A percentile compares a stretch with the other conserved stretches of the same genome.
These are phyloP conservation scores for Rhododendron ovatum DNA, from an alignment of 148 eudicot genomes.

Conservation along the genomic window DNA sequence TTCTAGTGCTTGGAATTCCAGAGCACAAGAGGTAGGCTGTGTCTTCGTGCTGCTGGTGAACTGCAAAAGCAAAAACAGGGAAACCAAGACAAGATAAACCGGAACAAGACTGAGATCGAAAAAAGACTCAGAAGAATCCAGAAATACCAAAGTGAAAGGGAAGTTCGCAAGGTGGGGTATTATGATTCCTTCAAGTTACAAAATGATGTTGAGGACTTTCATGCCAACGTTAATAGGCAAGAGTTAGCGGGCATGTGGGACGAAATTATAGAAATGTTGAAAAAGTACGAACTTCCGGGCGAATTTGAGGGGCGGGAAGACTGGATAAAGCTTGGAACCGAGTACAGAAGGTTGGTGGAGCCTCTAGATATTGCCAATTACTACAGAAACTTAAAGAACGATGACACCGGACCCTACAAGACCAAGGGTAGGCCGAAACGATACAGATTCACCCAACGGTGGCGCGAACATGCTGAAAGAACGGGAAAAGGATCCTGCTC, in stretches of 20 bases:
- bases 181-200: conserved; percentile 82
- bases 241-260: conserved; percentile 94
- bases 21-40: conserved; percentile 75
- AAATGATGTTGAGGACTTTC: conserved; percentile 47
- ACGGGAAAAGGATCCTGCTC: conserved; percentile 36
- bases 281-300: conserved; percentile 72
- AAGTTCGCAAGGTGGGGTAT: conserved; percentile 49
- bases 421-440: conserved; percentile 64
- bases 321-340: conserved; percentile 87
- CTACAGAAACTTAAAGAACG: conserved; percentile 64
- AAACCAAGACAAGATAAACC: conserved; percentile 49
- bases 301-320: conserved; percentile 65
- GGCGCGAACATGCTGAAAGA: conserved; percentile 71
- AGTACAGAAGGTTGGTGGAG: conserved; percentile 66
- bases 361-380: conserved; percentile 89
- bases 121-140: conserved; percentile 34
- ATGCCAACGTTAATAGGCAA: conserved; percentile 57
- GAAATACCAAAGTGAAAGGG: conserved; percentile 46
- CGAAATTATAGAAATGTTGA: conserved; percentile 81
- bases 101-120: conserved; percentile 43
- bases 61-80: conserved; percentile 52
- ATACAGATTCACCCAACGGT: conserved; percentile 60
- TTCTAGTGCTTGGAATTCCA: conserved; percentile 25
- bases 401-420: conserved; percentile 82
- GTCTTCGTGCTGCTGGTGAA: conserved; percentile 83